Conservation (phyloP, 31 red algal species). For the Bonnemaisonia californica region DNA sequence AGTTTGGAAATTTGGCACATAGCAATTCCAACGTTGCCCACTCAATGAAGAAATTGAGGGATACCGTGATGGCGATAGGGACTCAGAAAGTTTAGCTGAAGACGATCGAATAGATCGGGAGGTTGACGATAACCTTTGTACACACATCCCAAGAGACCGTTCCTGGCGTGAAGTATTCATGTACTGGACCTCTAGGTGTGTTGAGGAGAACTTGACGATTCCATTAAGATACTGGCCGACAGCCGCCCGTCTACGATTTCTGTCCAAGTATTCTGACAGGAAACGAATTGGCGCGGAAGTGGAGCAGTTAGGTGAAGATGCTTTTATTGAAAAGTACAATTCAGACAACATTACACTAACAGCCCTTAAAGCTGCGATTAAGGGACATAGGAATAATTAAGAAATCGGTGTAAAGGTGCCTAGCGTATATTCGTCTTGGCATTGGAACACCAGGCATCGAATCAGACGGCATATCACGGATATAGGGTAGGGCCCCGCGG, state of each 20-base stretch:
- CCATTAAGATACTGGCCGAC: background rate
- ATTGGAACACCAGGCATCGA: too few species aligned
- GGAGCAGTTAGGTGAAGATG: background rate
- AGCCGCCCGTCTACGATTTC: background rate
- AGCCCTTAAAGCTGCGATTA: conserved; percentile 10
- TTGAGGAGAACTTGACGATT: background rate
- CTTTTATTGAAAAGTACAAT: background rate
- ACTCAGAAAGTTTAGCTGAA: too few species aligned
- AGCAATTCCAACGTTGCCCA: too few species aligned
- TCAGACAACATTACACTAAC: background rate
- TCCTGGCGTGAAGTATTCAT: background rate
- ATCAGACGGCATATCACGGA: too few species aligned
- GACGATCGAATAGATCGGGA: background rate
- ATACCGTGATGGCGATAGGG: too few species aligned
- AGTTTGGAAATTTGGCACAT: too few species aligned
- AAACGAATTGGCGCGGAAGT: background rate
- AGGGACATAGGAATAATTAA: too few species aligned
- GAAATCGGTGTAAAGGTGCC: too few species aligned
- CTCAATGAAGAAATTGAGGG: too few species aligned
- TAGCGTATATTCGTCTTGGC: too few species aligned
- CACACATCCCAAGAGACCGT: background rate
- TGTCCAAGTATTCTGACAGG: conserved; percentile 1
- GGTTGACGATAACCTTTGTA: background rate
- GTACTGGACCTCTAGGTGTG: background rate
- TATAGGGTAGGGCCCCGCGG: too few species aligned